Conservation (phyloP, 257 asterid species). For the Apocynum venetum region DNA sequence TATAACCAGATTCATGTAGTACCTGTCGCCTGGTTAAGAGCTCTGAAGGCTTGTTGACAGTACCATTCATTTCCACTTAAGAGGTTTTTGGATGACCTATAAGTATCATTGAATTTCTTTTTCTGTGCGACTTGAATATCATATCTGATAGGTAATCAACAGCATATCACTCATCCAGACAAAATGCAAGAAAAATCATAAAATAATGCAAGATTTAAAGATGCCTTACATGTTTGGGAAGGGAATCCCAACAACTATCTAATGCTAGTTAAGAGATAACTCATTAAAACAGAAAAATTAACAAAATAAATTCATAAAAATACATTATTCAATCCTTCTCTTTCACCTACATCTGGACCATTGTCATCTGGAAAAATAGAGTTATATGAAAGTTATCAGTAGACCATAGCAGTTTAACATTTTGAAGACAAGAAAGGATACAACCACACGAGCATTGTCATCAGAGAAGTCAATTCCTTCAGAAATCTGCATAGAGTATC, state of each 20-base stretch:
- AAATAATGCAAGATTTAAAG: slow-evolving; percentile 16
- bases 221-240: slow-evolving; percentile 81
- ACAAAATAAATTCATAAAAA: slow-evolving; percentile 4
- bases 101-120: slow-evolving; percentile 77
- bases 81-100: slow-evolving; percentile 71
- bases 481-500: slow-evolving; percentile 60
- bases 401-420: background rate
- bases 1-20: slow-evolving; percentile 9
- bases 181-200: slow-evolving; percentile 10
- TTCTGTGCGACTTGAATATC: slow-evolving; percentile 77
- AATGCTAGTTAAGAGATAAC: slow-evolving; percentile 50
- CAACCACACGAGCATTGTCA: slow-evolving; percentile 94
- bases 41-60: slow-evolving; percentile 96
- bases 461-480: slow-evolving; percentile 99
- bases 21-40: slow-evolving; percentile 98
- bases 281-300: slow-evolving; percentile 5
- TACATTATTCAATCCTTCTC: background rate
- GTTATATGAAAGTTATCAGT: background rate
- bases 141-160: slow-evolving; percentile 43
- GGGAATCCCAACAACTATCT: slow-evolving; percentile 96
- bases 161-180: slow-evolving; percentile 21
- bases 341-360: background rate
- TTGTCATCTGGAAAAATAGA: background rate
- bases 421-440: slow-evolving; percentile 51
- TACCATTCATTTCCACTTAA: slow-evolving; percentile 93